Base-by-base conservation (phyloP, 2,329 filamentous ascomycete genomes). In the Magnaporthiopsis rhizophila region DNA sequence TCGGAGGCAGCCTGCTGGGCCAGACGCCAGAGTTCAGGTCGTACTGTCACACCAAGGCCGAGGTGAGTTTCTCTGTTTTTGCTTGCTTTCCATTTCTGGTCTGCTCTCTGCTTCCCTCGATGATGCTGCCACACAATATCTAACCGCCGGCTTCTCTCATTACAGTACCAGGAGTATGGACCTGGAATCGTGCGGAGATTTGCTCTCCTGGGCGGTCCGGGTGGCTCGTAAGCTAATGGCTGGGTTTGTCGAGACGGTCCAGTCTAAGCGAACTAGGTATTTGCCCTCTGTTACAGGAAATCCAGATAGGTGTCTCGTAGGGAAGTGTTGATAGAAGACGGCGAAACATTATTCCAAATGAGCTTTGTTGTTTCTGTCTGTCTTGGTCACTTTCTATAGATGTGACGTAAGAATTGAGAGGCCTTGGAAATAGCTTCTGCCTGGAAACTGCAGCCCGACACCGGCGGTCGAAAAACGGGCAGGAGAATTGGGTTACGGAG, bases 21-120 rank as follows among this genome's bases (percentile, higher is more conserved):
- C 94, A 98, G 81, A 99, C 95, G 8, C 94, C 96, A 5, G 96
- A 99, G 78, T 99, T 99, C 84, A 87, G 92, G 76, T 97, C 92
- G 74, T 99, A 98, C 80, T 99, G 95, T 81, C 96, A 99, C 79
- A 99, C 91, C 65, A 95, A 95, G 82, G 87, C 86, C 36, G 86
- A 88, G 81, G 84, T 86, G 73, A 70, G 81, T 71, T 59, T n/a
- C 38, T 32, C 36, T 56, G 6, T 28, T 36, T 36, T 36, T 36
- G 34, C 34, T 36, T 36, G 28, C 30, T 5, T 36, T 21, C 12
- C 57, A 50, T 21, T 38, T 6, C 65, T 58, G 30, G 61, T 45
- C 15, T 26, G 1, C 15, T 8, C 1, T n/a, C 1, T 38, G 36
- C 36, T 15, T 11, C 7, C 9, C 32, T 8, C 32, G 32, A 34